A percentile compares a stretch with the other conserved stretches of the same genome.
Conservation (phyloP, 257 asterid genomes). For the Solanum pinnatisectum region DNA sequence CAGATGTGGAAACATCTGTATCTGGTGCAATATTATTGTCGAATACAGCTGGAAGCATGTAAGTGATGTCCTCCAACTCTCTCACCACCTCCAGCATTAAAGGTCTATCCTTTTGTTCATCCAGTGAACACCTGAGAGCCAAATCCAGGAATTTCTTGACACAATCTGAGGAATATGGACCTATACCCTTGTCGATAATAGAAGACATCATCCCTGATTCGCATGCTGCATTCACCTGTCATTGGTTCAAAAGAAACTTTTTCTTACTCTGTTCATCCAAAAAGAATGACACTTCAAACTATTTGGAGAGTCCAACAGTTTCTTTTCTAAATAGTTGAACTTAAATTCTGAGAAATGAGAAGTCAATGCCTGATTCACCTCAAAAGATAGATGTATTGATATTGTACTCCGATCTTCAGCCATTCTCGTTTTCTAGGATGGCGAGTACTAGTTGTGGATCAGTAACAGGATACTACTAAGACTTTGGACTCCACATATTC, state of each 20-base stretch:
- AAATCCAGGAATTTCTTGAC: conserved; percentile 18
- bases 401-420: not conserved
- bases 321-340: not conserved
- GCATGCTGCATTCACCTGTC: conserved; percentile 7
- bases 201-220: conserved; percentile 12
- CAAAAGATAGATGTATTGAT: not conserved
- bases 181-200: conserved; percentile 18
- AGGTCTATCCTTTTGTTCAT: conserved; percentile 22
- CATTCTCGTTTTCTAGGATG: not conserved
- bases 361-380: not conserved
- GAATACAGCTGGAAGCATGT: conserved; percentile 13
- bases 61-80: conserved; percentile 18
- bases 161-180: conserved; percentile 24
- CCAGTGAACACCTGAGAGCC: conserved; percentile 30
- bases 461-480: too few species aligned
- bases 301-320: not conserved
- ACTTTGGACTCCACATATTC: not conserved
- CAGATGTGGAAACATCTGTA: conserved; percentile 1
- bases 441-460: not conserved
- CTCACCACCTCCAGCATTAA: conserved; percentile 27
- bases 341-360: not conserved
- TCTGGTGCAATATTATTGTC: not conserved
- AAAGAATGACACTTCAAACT: not conserved
- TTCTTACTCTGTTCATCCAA: not conserved
- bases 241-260: not conserved